Evolutionary conservation across 1,284 basidiomycete genomes (phyloP), one percentile per base, ranked within the genome.

Genomic region (Athelia psychrophila): DNA sequence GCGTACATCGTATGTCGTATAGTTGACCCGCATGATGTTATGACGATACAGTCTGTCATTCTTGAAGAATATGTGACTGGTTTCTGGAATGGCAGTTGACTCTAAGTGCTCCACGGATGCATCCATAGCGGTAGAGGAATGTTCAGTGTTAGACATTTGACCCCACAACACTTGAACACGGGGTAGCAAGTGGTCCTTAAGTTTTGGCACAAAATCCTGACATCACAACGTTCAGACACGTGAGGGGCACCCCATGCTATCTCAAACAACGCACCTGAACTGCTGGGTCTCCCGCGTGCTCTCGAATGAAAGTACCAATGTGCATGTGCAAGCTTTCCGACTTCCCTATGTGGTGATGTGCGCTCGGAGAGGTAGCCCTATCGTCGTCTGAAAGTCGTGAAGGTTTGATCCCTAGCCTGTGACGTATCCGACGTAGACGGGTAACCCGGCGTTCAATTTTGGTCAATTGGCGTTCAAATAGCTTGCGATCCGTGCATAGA

Each of bases 1-100:
- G 1, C 63, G 62, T 13, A 75, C 48, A 49, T 79, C 68, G 52
- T 79, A 79, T 1, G 72, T 76, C 0, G 73, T 78, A 55, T 73
- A 78, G 48, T 78, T 75, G 48, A 78, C 50, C 0, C 60, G 59
- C n/a, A 72, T 35, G 0, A 56, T 56, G n/a, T 65, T 62, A 50
- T 69, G 63, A 0, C 44, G 44, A 51, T 70, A 75, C 0, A 78
- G 58, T 2, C 44, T 27, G 32, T 48, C 33, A 20, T 67, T 50
- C 15, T 67, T 49, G 2, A 51, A 24, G 23, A 75, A 59, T 4
- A 48, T 2, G 50, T 15, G 4, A 74, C 51, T 20, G 53, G 9
- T 9, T 6, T 23, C 9, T 18, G 48, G 16, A 8, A 16, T 5
- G 13, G 38, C 6, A 35, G 10, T n/a, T 35, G 33, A n/a, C 33